Conservation (phyloP, 2,329 filamentous ascomycete species). For the Aspergillus amoenus region DNA sequence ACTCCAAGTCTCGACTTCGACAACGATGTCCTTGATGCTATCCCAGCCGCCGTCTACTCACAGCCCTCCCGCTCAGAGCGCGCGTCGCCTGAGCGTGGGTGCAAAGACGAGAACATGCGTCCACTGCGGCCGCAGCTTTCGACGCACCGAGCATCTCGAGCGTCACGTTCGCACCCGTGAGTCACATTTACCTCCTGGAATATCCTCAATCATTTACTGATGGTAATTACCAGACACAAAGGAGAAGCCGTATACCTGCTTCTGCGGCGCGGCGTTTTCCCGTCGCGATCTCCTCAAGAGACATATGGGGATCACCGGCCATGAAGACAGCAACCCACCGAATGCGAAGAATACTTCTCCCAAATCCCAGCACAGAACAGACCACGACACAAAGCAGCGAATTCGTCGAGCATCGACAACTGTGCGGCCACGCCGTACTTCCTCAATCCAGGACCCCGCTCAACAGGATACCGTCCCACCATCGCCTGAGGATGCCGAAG, state of each 20-base stretch:
- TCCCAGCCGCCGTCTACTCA: slow-evolving; percentile 26
- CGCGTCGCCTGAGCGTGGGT: slow-evolving; percentile 26
- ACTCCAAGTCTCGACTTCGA: slow-evolving; percentile 6
- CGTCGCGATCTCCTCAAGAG: slow-evolving; percentile 36
- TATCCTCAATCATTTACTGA: slow-evolving; percentile 7
- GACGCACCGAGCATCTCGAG: slow-evolving; percentile 37
- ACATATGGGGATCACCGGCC: slow-evolving; percentile 34
- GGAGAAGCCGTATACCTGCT: slow-evolving; percentile 37
- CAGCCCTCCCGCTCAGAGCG: slow-evolving; percentile 19
- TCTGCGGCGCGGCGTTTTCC: slow-evolving; percentile 37
- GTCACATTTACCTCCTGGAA: background rate
- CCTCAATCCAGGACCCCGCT: slow-evolving; percentile 3
- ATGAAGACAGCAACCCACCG: slow-evolving; percentile 19
- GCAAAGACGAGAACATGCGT: slow-evolving; percentile 33
- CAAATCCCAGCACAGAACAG: slow-evolving; percentile 25
- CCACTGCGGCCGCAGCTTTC: slow-evolving; percentile 35
- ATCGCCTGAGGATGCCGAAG: slow-evolving; percentile 14
- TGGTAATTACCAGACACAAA: slow-evolving; percentile 29
- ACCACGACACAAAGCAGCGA: slow-evolving; percentile 17
- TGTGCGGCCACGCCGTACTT: slow-evolving; percentile 17
- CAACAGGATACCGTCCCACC: slow-evolving; percentile 18
- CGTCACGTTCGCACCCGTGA: slow-evolving; percentile 38
- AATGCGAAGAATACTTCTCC: slow-evolving; percentile 20
- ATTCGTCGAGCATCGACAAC: slow-evolving; percentile 16
- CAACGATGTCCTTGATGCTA: slow-evolving; percentile 28